Evolutionary conservation across 2,329 filamentous ascomycete genomes (phyloP).

Genomic region (Penicillium concentricum): DNA sequence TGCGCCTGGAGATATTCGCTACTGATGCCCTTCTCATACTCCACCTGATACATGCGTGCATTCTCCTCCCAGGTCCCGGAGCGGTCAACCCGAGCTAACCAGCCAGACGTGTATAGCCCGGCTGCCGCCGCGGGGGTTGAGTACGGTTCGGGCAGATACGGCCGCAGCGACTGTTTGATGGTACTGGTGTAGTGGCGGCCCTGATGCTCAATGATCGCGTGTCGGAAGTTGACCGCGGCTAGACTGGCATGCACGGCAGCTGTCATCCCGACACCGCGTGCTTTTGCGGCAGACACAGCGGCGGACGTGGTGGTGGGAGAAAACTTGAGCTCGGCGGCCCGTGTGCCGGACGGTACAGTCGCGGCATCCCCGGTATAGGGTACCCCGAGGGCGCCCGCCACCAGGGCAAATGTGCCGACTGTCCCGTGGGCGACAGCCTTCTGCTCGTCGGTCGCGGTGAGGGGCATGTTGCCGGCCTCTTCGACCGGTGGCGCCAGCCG

Average conservation of each 20-base stretch:
- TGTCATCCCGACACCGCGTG: constrained; percentile 24
- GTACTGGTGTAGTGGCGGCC: constrained; percentile 32
- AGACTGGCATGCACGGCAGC: constrained; percentile 34
- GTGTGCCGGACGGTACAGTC: constrained; percentile 21
- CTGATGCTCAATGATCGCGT: constrained; percentile 14
- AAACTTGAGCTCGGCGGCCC: constrained; percentile 13
- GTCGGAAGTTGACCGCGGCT: constrained; percentile 29
- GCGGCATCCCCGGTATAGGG: constrained; percentile 17
- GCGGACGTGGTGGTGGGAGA: constrained; percentile 17
- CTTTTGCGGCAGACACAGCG: constrained; percentile 16
- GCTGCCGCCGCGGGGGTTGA: constrained; percentile 24
- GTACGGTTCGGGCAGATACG: constrained; percentile 28
- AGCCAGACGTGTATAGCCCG: constrained; percentile 13
- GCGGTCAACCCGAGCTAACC: constrained; percentile 11
- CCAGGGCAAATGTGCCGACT: constrained; percentile 17
- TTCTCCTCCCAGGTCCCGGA: constrained; percentile 15
- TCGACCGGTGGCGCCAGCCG: constrained; percentile 25
- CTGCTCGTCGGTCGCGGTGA: constrained; percentile 1
- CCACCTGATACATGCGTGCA: constrained; percentile 15
- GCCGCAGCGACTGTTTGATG: constrained; percentile 29
- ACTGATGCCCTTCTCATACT: constrained; percentile 23
- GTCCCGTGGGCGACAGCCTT: constrained; percentile 14
- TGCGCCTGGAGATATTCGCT: constrained; percentile 26
- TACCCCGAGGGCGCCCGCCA: constrained; percentile 23
- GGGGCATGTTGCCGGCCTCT: constrained; percentile 19